phyloP scores from a whole-genome alignment of 1,284 basidiomycete species.

The Rhodofomes roseus region DNA sequence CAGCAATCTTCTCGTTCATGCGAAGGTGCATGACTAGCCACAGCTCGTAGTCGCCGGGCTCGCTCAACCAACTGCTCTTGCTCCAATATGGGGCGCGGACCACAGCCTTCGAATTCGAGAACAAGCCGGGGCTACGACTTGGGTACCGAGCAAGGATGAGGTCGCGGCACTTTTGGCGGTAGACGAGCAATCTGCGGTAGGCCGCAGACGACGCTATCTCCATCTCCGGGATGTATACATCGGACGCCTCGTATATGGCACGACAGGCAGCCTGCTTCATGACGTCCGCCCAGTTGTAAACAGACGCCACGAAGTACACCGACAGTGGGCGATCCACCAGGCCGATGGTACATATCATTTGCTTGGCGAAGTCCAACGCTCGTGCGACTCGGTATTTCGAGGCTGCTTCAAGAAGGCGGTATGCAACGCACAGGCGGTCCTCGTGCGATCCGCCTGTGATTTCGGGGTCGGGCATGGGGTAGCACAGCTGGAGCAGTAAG shows the following conservation, averaged over 20 bases:
- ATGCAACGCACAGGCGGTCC: neutral
- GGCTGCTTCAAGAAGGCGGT: neutral
- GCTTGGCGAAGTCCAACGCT: neutral
- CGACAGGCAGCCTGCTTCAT: constrained; percentile 7
- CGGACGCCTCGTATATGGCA: too few relatives aligned
- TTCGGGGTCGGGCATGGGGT: neutral
- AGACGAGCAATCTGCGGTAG: constrained; percentile 13
- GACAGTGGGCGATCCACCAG: neutral
- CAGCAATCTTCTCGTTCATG: too few relatives aligned
- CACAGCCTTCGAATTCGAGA: too few relatives aligned
- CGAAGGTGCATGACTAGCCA: neutral
- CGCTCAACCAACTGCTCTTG: neutral
- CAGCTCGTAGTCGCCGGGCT: neutral
- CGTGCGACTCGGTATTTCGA: constrained; percentile 2
- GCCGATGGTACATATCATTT: neutral
- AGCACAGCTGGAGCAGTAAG: neutral
- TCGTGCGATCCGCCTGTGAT: neutral
- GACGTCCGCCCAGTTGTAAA: neutral
- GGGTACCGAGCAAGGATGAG: neutral
- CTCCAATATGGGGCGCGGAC: neutral
- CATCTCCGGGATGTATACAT: constrained; percentile 9
- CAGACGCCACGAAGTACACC: constrained; percentile 9
- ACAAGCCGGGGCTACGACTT: neutral
- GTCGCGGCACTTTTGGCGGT: neutral
- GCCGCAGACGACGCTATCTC: constrained; percentile 8